These are phyloP conservation scores for Hypoxylon rubiginosum DNA, from an alignment of 2,329 filamentous ascomycete species.

Conservation along the genomic window DNA sequence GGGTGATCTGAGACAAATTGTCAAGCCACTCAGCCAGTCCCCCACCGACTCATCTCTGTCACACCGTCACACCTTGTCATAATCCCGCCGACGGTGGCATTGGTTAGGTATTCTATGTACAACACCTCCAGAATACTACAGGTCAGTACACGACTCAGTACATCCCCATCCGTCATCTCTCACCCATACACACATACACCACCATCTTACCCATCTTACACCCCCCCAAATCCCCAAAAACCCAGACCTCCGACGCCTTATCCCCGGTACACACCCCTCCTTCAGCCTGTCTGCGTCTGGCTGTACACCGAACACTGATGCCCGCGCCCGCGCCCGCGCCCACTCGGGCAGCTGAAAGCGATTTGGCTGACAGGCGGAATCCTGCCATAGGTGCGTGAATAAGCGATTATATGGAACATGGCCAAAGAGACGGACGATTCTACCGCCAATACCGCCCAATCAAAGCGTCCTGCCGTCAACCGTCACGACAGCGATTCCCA, in stretches of 20 bases:
- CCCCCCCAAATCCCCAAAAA: constrained; percentile 19
- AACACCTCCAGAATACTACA: constrained; percentile 27
- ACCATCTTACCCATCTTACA: constrained; percentile 20
- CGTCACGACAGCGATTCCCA: constrained; percentile 56
- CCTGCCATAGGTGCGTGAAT: constrained; percentile 34
- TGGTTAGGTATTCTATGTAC: constrained; percentile 31
- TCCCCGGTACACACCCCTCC: constrained; percentile 37
- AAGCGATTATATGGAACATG: constrained; percentile 44
- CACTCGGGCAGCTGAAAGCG: constrained; percentile 36
- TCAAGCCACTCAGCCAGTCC: constrained; percentile 40
- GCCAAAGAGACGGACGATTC: constrained; percentile 64
- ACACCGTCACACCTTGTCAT: constrained; percentile 9
- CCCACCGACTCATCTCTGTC: constrained; percentile 35
- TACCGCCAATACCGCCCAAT: constrained; percentile 64
- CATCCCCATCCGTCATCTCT: background rate
- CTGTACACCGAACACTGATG: constrained; percentile 36
- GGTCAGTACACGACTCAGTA: constrained; percentile 19
- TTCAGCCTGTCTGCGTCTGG: constrained; percentile 7
- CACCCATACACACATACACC: too few species aligned
- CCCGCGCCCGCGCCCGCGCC: background rate
- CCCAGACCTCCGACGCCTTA: constrained; percentile 34
- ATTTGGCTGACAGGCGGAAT: constrained; percentile 36
- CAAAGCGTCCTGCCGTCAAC: constrained; percentile 63
- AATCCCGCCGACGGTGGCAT: background rate
- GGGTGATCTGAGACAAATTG: constrained; percentile 32